Evolutionary conservation across 345 rosid genomes (phyloP).

Genomic region (Linum trigynum): DNA sequence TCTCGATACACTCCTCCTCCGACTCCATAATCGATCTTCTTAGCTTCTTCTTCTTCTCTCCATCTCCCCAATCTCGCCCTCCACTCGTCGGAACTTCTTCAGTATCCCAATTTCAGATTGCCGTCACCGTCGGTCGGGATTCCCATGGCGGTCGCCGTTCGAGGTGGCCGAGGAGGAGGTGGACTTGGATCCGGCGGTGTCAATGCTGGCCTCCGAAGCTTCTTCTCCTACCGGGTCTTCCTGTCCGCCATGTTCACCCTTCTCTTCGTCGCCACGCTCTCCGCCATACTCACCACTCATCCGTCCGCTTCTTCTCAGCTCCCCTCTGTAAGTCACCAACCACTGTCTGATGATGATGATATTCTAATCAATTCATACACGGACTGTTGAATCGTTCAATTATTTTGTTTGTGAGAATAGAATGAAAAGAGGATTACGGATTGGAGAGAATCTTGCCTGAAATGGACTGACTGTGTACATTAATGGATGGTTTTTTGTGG

Average conservation of each 20-base stretch:
- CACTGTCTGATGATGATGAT: not conserved
- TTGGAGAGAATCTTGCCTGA: not conserved
- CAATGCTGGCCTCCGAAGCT: slow-evolving; percentile 40
- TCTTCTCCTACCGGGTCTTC: slow-evolving; percentile 69
- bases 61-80: slow-evolving; percentile 1
- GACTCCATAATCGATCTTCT: not conserved
- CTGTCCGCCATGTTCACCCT: slow-evolving; percentile 75
- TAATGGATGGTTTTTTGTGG: too few relatives aligned
- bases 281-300: slow-evolving; percentile 52
- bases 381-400: too few relatives aligned
- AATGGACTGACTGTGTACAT: too few relatives aligned
- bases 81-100: not conserved
- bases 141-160: slow-evolving; percentile 68
- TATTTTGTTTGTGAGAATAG: not conserved
- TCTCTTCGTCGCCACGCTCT: slow-evolving; percentile 71
- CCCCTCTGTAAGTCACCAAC: slow-evolving; percentile 35
- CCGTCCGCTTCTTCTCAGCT: slow-evolving; percentile 32
- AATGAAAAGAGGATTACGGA: not conserved
- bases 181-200: slow-evolving; percentile 37
- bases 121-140: not conserved
- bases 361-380: not conserved
- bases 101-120: not conserved
- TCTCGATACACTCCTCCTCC: not conserved
- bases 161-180: slow-evolving; percentile 47
- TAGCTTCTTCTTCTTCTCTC: not conserved